These are phyloP conservation scores for Periconia macrospinosa DNA, from an alignment of 2,329 filamentous ascomycete species.

Conservation along the genomic window DNA sequence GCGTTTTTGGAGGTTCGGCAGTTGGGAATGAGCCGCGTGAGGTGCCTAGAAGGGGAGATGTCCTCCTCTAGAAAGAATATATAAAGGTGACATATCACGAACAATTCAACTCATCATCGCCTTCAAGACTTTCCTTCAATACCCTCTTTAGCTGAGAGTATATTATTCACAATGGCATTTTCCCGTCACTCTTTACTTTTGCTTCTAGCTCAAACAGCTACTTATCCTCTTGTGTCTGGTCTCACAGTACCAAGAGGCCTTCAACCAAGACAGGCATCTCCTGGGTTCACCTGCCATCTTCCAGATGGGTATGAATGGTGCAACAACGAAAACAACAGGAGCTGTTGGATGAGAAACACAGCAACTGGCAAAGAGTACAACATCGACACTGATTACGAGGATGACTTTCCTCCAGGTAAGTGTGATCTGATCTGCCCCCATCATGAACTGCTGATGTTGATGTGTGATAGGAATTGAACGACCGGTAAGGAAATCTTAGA, in stretches of 20 bases:
- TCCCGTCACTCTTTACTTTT: slow-evolving; percentile 12
- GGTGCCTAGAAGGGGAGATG: neutral
- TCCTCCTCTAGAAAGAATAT: neutral
- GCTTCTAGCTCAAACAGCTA: slow-evolving; percentile 9
- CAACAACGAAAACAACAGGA: slow-evolving; percentile 18
- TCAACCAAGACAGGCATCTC: slow-evolving; percentile 13
- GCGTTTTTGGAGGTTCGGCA: too few species aligned
- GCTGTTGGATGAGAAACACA: slow-evolving; percentile 28
- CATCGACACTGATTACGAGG: slow-evolving; percentile 28
- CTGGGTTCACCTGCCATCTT: slow-evolving; percentile 20
- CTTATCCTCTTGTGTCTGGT: slow-evolving; percentile 11
- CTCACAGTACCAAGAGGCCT: slow-evolving; percentile 8
- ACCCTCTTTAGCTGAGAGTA: neutral
- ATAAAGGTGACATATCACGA: neutral
- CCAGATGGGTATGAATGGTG: slow-evolving; percentile 23
- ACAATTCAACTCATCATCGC: too few species aligned
- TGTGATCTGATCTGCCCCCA: too few species aligned
- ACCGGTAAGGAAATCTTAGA: slow-evolving; percentile 3
- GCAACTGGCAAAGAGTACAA: slow-evolving; percentile 18
- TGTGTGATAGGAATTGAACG: slow-evolving; percentile 6
- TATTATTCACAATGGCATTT: slow-evolving; percentile 12
- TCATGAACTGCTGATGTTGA: too few species aligned
- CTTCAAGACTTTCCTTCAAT: neutral
- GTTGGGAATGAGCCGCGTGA: too few species aligned
- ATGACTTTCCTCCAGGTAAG: slow-evolving; percentile 8